Percentiles rank a stretch among this genome's conserved stretches.
These are phyloP conservation scores for Tylopilus orsonianus DNA, from an alignment of 1,284 basidiomycete species.

Conservation along the genomic window DNA sequence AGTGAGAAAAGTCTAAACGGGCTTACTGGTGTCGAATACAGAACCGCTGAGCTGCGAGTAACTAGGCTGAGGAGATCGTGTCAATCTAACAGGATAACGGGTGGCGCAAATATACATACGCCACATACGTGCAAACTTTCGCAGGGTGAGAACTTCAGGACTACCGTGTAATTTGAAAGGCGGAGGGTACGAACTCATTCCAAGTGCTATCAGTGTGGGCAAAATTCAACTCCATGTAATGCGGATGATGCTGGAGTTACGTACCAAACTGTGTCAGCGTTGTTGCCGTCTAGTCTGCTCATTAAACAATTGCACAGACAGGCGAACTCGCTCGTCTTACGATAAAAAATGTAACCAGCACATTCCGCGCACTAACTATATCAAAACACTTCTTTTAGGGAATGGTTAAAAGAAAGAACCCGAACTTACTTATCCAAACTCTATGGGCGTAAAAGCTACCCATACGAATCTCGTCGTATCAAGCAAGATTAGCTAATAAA, in stretches of 20 bases:
- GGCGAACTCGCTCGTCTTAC: background rate
- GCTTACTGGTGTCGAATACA: conserved; percentile 1
- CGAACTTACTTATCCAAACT: conserved; percentile 19
- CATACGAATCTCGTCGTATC: background rate
- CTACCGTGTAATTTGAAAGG: too few relatives aligned
- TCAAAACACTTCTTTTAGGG: background rate
- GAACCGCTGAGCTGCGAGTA: background rate
- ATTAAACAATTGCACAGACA: background rate
- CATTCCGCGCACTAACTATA: conserved; percentile 11
- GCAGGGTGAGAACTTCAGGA: background rate
- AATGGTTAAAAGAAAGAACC: background rate
- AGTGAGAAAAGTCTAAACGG: background rate
- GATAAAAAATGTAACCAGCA: conserved; percentile 6
- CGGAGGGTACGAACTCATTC: conserved; percentile 6
- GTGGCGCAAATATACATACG: background rate
- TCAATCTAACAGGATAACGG: background rate
- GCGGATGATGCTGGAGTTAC: background rate
- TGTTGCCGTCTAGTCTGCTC: conserved; percentile 2
- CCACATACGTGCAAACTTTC: conserved; percentile 6
- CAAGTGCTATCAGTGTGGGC: conserved; percentile 2
- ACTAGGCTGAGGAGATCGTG: background rate
- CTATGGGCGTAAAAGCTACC: conserved; percentile 18
- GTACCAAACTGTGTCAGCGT: conserved; percentile 10
- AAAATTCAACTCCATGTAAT: background rate
- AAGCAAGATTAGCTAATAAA: background rate